These are phyloP conservation scores for Phaseolus lunatus DNA, from an alignment of 306 rosid genomes.

Conservation along the genomic window DNA sequence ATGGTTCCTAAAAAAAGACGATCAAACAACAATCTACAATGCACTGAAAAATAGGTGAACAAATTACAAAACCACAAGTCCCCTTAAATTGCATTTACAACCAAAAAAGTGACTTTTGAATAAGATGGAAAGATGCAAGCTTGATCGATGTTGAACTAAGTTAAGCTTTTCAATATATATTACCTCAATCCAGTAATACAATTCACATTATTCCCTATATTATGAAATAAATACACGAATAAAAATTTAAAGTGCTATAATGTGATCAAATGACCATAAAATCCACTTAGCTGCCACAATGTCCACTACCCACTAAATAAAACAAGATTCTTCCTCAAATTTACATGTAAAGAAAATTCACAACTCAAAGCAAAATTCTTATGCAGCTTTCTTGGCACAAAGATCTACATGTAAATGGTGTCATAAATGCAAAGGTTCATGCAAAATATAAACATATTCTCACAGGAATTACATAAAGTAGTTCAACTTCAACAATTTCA, in stretches of 20 bases:
- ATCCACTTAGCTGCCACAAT: constrained; percentile 16
- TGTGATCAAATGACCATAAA: neutral
- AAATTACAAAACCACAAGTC: constrained; percentile 7
- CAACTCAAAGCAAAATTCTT: constrained; percentile 31
- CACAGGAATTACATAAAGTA: too few relatives aligned
- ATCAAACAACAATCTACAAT: neutral
- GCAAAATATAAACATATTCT: constrained; percentile 36
- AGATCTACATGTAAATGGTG: constrained; percentile 40
- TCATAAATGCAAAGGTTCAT: constrained; percentile 18
- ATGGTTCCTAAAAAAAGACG: too few relatives aligned
- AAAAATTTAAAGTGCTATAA: constrained; percentile 10
- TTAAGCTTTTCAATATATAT: constrained; percentile 7
- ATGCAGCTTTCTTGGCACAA: constrained; percentile 27
- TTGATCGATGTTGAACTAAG: neutral
- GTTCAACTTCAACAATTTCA: too few relatives aligned
- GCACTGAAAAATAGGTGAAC: neutral
- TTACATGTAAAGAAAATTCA: neutral
- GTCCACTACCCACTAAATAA: constrained; percentile 8
- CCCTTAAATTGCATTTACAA: neutral
- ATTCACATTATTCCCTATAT: neutral
- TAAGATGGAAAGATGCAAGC: neutral
- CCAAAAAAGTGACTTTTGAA: neutral
- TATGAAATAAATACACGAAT: neutral
- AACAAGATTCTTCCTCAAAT: constrained; percentile 13
- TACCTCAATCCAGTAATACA: constrained; percentile 2